These are phyloP conservation scores for Coleophoma cylindrospora DNA, from an alignment of 2,329 filamentous ascomycete genomes.

Conservation along the genomic window DNA sequence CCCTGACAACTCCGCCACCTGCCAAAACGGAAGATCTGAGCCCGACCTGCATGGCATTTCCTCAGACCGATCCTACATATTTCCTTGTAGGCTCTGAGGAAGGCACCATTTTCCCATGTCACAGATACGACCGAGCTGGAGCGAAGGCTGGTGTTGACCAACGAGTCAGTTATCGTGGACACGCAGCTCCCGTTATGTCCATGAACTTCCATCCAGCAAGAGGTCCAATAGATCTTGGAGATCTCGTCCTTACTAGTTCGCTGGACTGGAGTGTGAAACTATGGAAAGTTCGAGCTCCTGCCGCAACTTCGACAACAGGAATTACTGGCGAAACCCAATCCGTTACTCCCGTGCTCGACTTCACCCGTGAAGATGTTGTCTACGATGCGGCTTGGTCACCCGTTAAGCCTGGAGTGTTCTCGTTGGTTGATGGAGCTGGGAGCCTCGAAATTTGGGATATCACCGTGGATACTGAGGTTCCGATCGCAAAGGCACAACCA, in stretches of 20 bases:
- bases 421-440: conserved; percentile 87
- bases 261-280: conserved; percentile 97
- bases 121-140: conserved; percentile 93
- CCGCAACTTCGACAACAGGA: conserved; percentile 57
- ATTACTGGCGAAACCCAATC: conserved; percentile 40
- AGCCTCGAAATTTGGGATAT: conserved; percentile 95
- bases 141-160: conserved; percentile 94
- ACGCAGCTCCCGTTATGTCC: conserved; percentile 92
- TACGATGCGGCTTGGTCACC: conserved; percentile 97
- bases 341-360: conserved; percentile 76
- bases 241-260: conserved; percentile 85
- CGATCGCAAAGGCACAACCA: conserved; percentile 74
- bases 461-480: conserved; percentile 86
- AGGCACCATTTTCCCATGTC: conserved; percentile 92
- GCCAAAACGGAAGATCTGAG: conserved; percentile 92
- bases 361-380: conserved; percentile 91
- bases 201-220: conserved; percentile 92
- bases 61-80: conserved; percentile 91
- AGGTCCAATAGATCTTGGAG: conserved; percentile 89
- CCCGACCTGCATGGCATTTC: conserved; percentile 92
- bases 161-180: conserved; percentile 81
- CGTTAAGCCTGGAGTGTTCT: conserved; percentile 89
- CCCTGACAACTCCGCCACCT: conserved; percentile 78
- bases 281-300: conserved; percentile 86
- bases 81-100: conserved; percentile 97